Evolutionary conservation across 2,329 filamentous ascomycete genomes (phyloP).

Genomic region (Spiromastix sp.): DNA sequence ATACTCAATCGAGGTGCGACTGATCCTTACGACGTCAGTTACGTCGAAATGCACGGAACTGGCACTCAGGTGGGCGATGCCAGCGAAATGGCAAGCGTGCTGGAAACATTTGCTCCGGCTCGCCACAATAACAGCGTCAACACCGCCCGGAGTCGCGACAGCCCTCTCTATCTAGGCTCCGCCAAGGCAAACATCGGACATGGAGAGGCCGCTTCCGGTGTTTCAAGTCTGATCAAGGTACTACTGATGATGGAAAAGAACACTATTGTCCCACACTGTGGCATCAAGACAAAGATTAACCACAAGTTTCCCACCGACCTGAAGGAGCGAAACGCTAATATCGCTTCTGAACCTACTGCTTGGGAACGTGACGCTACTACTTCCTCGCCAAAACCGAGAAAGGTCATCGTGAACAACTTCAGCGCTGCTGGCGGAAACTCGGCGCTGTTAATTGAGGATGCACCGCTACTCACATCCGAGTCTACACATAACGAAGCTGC

Average conservation of each 20-base stretch:
- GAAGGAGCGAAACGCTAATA: conserved; percentile 30
- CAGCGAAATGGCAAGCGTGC: conserved; percentile 71
- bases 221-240: conserved; percentile 25
- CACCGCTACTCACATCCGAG: neutral
- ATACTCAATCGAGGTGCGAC: conserved; percentile 64
- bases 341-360: conserved; percentile 32
- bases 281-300: conserved; percentile 29
- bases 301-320: conserved; percentile 36
- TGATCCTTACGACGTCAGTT: conserved; percentile 65
- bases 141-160: neutral
- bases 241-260: conserved; percentile 29
- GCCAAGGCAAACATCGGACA: conserved; percentile 58
- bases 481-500: neutral
- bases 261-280: conserved; percentile 23
- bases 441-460: conserved; percentile 3
- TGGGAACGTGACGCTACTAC: conserved; percentile 24
- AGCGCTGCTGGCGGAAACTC: conserved; percentile 61
- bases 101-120: conserved; percentile 47
- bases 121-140: neutral
- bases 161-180: conserved; percentile 33
- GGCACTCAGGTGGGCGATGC: conserved; percentile 78
- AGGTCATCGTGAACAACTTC: conserved; percentile 54
- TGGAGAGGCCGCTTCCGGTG: conserved; percentile 51
- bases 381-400: conserved; percentile 22
- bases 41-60: conserved; percentile 84